These are phyloP conservation scores for Nepenthes alata DNA, from an alignment of 179 eudicot species.

Conservation along the genomic window DNA sequence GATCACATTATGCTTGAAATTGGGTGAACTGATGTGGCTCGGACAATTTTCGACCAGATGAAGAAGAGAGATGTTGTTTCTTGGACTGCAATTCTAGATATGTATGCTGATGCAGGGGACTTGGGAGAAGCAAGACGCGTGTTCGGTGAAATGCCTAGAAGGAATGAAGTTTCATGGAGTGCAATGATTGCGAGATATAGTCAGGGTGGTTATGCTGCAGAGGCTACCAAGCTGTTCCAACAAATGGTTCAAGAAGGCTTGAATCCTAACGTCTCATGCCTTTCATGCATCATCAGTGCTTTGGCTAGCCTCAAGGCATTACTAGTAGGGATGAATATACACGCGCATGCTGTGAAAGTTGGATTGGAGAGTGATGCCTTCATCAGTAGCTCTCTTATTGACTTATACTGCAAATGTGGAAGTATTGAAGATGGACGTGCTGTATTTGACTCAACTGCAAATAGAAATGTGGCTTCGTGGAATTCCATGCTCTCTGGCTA, in stretches of 20 bases:
- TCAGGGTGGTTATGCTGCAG: conserved; percentile 33
- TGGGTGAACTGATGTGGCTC: conserved; percentile 25
- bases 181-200: conserved; percentile 42
- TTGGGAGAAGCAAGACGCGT: conserved; percentile 35
- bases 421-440: conserved; percentile 18
- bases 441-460: conserved; percentile 17
- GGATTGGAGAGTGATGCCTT: conserved; percentile 26
- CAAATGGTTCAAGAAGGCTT: conserved; percentile 23
- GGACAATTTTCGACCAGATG: conserved; percentile 28
- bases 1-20: conserved; percentile 29
- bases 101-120: conserved; percentile 35
- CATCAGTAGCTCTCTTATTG: conserved; percentile 26
- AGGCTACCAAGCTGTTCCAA: conserved; percentile 28
- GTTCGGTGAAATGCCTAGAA: conserved; percentile 41
- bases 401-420: conserved; percentile 29
- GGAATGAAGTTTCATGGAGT: conserved; percentile 50
- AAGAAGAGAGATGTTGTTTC: conserved; percentile 40
- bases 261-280: conserved; percentile 35
- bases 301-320: conserved; percentile 27
- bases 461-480: conserved; percentile 39
- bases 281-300: conserved; percentile 30
- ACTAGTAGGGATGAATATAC: conserved; percentile 31
- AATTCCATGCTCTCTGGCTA: conserved; percentile 41
- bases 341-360: conserved; percentile 23
- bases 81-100: conserved; percentile 51